Evolutionary conservation across 202 grass and related monocot species (phyloP).

Genomic region (Carex sylvatica): DNA sequence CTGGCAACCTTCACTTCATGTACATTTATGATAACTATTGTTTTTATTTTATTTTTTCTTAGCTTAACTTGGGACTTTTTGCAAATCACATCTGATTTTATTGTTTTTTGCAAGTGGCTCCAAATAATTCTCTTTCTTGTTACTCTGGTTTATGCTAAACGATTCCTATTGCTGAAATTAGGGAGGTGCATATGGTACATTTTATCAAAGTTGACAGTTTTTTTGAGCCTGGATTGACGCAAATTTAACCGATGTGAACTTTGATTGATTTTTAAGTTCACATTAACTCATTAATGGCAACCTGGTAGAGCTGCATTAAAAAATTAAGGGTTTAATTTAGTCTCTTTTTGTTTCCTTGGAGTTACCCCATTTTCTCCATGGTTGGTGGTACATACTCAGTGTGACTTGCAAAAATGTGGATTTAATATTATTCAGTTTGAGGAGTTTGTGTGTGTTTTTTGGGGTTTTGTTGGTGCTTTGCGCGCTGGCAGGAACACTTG

Average conservation of each 20-base stretch:
- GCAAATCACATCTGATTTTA: not conserved
- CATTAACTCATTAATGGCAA: not conserved
- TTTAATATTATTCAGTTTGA: not conserved
- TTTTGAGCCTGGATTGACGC: not conserved
- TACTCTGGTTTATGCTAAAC: not conserved
- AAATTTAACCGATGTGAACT: not conserved
- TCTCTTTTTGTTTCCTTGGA: not conserved
- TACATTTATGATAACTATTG: conserved; percentile 40
- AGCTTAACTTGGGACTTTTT: not conserved
- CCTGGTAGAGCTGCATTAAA: not conserved
- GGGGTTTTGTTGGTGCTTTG: conserved; percentile 11
- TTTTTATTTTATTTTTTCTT: conserved; percentile 21
- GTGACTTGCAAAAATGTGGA: not conserved
- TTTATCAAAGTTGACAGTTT: not conserved
- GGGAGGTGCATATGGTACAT: not conserved
- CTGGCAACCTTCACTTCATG: conserved; percentile 65
- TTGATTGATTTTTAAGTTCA: not conserved
- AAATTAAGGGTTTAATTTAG: not conserved
- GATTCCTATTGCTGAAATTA: not conserved
- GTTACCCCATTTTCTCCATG: not conserved
- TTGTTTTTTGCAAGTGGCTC: not conserved
- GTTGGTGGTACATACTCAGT: not conserved
- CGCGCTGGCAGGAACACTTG: not conserved
- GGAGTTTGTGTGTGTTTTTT: not conserved
- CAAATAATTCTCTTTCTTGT: not conserved